Evolutionary conservation across 495 filamentous ascomycete genomes (phyloP).

Genomic region (Daldinia caldariorum): DNA sequence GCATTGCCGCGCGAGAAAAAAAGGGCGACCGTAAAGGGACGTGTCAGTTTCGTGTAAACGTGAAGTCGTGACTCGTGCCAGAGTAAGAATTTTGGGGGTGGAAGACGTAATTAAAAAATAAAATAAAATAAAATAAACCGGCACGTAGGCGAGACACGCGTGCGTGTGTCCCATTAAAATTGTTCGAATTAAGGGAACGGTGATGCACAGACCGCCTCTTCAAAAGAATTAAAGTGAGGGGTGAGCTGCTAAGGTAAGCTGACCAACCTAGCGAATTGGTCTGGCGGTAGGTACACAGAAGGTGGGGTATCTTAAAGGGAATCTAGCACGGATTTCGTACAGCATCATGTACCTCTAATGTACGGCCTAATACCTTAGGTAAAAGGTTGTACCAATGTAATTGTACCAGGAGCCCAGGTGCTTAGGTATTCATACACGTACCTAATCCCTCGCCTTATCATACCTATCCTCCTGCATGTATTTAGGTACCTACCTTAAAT

Average conservation of each 20-base stretch:
- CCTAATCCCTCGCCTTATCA: neutral
- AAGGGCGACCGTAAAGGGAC: conserved; percentile 42
- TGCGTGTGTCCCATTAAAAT: conserved; percentile 1
- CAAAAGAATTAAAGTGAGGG: conserved; percentile 32
- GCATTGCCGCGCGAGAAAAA: conserved; percentile 35
- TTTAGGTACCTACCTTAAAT: neutral
- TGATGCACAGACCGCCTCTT: conserved; percentile 35
- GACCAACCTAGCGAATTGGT: conserved; percentile 10
- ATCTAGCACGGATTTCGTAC: neutral
- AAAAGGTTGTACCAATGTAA: too few relatives aligned
- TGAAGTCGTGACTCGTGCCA: conserved; percentile 44
- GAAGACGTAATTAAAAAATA: neutral
- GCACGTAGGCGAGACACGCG: conserved; percentile 38
- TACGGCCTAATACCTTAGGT: neutral
- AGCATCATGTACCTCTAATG: neutral
- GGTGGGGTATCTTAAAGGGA: conserved; percentile 1
- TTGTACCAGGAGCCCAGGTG: too few relatives aligned
- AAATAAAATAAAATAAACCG: conserved; percentile 7
- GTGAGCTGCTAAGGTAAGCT: conserved; percentile 21
- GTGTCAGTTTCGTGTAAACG: conserved; percentile 52
- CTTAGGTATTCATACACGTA: neutral
- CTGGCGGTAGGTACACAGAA: neutral
- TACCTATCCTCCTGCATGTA: neutral
- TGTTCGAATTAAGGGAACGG: conserved; percentile 3
- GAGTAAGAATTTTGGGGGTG: conserved; percentile 3